Percentiles rank a stretch among this genome's conserved stretches.
These are phyloP conservation scores for Blastobotrys petasosporus DNA, from an alignment of 1,139 yeast species.

Conservation along the genomic window DNA sequence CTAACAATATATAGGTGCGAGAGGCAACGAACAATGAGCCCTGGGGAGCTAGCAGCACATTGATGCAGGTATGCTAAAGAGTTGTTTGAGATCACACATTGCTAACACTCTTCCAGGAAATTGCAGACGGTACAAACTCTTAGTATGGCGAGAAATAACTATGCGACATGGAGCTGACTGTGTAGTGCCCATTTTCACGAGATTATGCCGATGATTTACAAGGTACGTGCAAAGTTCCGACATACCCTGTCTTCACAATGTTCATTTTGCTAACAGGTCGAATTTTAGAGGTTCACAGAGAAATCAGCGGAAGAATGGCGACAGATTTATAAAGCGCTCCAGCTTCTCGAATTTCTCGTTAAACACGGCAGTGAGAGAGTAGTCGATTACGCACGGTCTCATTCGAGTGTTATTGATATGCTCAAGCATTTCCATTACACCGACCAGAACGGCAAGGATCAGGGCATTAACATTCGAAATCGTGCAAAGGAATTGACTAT, in stretches of 20 bases:
- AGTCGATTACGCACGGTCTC: conserved; percentile 89
- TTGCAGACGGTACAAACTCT: conserved; percentile 90
- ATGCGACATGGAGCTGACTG: conserved; percentile 5
- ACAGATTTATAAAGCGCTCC: conserved; percentile 91
- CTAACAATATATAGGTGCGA: conserved; percentile 35
- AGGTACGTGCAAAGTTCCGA: conserved; percentile 22
- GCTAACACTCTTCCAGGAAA: conserved; percentile 43
- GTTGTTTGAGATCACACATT: not conserved
- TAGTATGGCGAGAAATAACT: conserved; percentile 35
- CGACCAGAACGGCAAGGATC: conserved; percentile 92
- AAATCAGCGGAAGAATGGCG: conserved; percentile 97
- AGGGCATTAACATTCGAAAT: conserved; percentile 91
- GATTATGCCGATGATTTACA: conserved; percentile 43
- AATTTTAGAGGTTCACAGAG: conserved; percentile 65
- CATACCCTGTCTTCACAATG: not conserved
- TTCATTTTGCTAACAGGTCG: not conserved
- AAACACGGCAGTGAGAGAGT: conserved; percentile 93
- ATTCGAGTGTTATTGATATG: conserved; percentile 77
- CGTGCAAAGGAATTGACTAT: conserved; percentile 71
- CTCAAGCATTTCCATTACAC: conserved; percentile 89
- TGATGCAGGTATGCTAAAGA: conserved; percentile 50
- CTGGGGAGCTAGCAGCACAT: conserved; percentile 94
- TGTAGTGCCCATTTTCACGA: conserved; percentile 39
- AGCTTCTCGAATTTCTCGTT: conserved; percentile 80
- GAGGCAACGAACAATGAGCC: conserved; percentile 99